Conservation (phyloP, 2,329 filamentous ascomycete genomes). For the Alternaria arborescens region DNA sequence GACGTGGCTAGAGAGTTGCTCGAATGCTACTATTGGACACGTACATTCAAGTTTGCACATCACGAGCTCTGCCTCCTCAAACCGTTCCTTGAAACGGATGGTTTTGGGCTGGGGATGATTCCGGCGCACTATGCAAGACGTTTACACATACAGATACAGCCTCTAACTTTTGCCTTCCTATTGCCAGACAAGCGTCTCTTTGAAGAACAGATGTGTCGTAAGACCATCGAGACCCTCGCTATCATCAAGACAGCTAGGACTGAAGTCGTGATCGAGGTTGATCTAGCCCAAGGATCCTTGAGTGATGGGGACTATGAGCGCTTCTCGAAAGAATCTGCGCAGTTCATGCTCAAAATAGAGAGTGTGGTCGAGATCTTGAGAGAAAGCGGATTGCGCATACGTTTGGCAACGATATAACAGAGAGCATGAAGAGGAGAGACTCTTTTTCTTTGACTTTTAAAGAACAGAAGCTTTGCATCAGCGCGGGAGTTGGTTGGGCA, state of each 20-base stretch:
- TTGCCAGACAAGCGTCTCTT: constrained; percentile 13
- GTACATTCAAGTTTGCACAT: constrained; percentile 32
- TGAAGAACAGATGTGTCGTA: constrained; percentile 11
- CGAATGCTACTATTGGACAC: constrained; percentile 29
- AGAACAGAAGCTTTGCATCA: neutral
- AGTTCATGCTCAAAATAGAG: constrained; percentile 4
- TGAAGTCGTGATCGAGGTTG: constrained; percentile 17
- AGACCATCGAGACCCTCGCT: constrained; percentile 12
- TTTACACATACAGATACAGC: constrained; percentile 24
- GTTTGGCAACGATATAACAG: neutral
- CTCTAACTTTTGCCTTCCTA: constrained; percentile 16
- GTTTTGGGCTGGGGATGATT: constrained; percentile 18
- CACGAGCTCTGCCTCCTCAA: constrained; percentile 22
- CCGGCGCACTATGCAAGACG: constrained; percentile 23
- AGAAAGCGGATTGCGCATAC: constrained; percentile 8
- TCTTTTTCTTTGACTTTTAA: neutral
- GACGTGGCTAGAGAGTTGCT: constrained; percentile 25
- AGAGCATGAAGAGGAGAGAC: neutral
- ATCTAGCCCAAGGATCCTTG: constrained; percentile 11
- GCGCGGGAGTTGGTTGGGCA: neutral
- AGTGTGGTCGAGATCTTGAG: constrained; percentile 3
- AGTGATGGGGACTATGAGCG: constrained; percentile 9
- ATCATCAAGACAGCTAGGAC: constrained; percentile 13
- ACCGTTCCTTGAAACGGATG: constrained; percentile 21
- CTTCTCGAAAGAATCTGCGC: constrained; percentile 6